Evolutionary conservation across 1,284 basidiomycete genomes (phyloP).

Genomic region (Inonotus hispidus): DNA sequence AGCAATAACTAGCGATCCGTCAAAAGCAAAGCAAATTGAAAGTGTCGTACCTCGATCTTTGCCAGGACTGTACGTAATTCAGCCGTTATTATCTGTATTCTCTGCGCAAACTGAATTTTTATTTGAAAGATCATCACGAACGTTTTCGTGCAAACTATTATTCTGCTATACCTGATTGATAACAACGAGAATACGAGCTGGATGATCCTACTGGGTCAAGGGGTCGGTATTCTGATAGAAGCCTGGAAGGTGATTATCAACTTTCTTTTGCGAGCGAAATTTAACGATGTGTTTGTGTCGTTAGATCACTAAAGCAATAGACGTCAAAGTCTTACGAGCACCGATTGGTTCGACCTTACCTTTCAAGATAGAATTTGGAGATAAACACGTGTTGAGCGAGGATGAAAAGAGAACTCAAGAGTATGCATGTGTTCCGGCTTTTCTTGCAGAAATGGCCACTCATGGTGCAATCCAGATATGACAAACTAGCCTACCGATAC

Average conservation of each 20-base stretch:
- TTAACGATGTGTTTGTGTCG: constrained; percentile 17
- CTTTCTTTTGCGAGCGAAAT: constrained; percentile 13
- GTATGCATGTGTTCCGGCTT: constrained; percentile 39
- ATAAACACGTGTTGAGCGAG: constrained; percentile 89
- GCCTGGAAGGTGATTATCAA: constrained; percentile 80
- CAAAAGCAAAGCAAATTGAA: background rate
- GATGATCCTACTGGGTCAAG: constrained; percentile 15
- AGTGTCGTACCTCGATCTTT: too few relatives aligned
- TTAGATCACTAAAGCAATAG: constrained; percentile 82
- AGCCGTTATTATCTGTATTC: background rate
- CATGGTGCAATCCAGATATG: constrained; percentile 46
- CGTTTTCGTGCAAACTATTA: constrained; percentile 85
- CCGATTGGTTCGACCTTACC: constrained; percentile 63
- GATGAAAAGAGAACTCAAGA: constrained; percentile 99
- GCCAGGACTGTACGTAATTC: background rate
- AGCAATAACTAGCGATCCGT: constrained; percentile 24
- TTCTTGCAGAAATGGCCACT: too few relatives aligned
- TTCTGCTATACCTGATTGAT: constrained; percentile 91
- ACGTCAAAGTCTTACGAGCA: constrained; percentile 64
- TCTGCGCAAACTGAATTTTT: constrained; percentile 2
- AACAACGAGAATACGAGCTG: constrained; percentile 80
- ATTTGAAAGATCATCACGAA: constrained; percentile 77
- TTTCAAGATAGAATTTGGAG: constrained; percentile 79
- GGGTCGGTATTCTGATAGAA: constrained; percentile 82
- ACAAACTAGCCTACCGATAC: constrained; percentile 84